These are phyloP conservation scores for Colletotrichum simmondsii DNA, from an alignment of 2,329 filamentous ascomycete genomes.

Conservation along the genomic window DNA sequence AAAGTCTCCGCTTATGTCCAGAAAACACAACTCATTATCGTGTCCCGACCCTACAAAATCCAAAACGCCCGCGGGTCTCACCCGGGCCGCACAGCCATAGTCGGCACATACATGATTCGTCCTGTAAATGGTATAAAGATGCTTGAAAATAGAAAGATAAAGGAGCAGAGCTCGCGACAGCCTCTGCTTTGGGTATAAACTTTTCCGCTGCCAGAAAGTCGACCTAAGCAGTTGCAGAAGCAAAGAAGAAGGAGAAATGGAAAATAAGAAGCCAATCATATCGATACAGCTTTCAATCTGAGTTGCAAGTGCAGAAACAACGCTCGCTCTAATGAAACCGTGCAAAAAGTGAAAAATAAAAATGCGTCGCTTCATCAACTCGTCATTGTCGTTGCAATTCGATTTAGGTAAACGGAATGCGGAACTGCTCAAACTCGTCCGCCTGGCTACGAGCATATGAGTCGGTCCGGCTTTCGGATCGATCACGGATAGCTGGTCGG, in stretches of 20 bases:
- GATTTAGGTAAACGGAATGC: constrained; percentile 31
- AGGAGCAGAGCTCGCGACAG: constrained; percentile 1
- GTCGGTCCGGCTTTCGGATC: constrained; percentile 61
- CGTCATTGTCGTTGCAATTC: constrained; percentile 26
- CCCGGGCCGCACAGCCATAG: neutral
- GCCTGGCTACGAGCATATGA: constrained; percentile 49
- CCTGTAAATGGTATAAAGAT: constrained; percentile 36
- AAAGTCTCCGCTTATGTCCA: constrained; percentile 21
- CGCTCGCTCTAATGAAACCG: constrained; percentile 29
- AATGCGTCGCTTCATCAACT: constrained; percentile 33
- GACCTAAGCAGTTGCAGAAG: constrained; percentile 41
- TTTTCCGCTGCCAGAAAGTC: constrained; percentile 42
- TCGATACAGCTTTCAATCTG: constrained; percentile 34
- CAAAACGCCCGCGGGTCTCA: neutral
- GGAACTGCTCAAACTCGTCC: constrained; percentile 36
- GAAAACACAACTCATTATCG: constrained; percentile 22
- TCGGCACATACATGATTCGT: constrained; percentile 26
- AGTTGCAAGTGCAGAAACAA: constrained; percentile 38
- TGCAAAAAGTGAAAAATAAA: constrained; percentile 38
- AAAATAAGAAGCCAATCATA: constrained; percentile 35
- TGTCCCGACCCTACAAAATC: constrained; percentile 13
- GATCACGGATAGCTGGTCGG: constrained; percentile 56
- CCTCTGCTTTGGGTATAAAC: constrained; percentile 50
- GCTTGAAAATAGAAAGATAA: constrained; percentile 6
- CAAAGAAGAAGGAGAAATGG: constrained; percentile 38